Base-by-base conservation (phyloP, 495 filamentous ascomycete genomes). In the Thermochaetoides thermophila region DNA sequence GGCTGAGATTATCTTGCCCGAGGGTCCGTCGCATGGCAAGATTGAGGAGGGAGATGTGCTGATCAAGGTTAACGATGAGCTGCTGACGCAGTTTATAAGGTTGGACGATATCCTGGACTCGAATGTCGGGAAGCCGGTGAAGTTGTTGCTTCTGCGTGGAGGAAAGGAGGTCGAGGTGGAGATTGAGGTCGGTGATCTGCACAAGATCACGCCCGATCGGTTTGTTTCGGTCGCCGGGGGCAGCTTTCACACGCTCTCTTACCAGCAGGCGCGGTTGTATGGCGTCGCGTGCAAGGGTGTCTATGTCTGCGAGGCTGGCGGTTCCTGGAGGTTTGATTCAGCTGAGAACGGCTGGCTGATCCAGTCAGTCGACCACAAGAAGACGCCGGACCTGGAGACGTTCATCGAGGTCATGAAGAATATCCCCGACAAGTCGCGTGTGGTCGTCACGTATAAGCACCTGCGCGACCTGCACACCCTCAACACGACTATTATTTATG, bases 11-110 rank as follows among this genome's bases (percentile, higher is more conserved):
- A 75, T 96, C 11, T 65, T 99, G 4, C 89, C 89, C 0, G 74
- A 87, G 45, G 91, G 89, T 0, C 89, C 89, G 14, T 86, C 76
- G 4, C 72, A 92, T 53, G 60, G 65, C 7, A 81, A 86, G 48
- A 64, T 96, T 18, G 78, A 89, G 53, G 89, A 96, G 52, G 89
- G 89, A 24, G 89, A 99, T 60, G 79, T 99, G n/a, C 66, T 99
- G 32, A 62, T 96, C 40, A 80, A 85, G 55, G 84, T 96, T 40
- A 94, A 99, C 55, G 85, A 78, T 34, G 82, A 95, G 48, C 70
- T 96, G 32, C 67, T 99, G 17, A 96, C 89, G 2, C 81, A 92
- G 50, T 96, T 99, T 48, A 73, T 91, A 38, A 74, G 77, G 16
- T 70, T 99, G n/a, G 91, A 96, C 50, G 81, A 83, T 40, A 89